Evolutionary conservation across 345 rosid species (phyloP), one percentile per base, ranked within the genome.

Genomic region (Eucalyptus polybractea): DNA sequence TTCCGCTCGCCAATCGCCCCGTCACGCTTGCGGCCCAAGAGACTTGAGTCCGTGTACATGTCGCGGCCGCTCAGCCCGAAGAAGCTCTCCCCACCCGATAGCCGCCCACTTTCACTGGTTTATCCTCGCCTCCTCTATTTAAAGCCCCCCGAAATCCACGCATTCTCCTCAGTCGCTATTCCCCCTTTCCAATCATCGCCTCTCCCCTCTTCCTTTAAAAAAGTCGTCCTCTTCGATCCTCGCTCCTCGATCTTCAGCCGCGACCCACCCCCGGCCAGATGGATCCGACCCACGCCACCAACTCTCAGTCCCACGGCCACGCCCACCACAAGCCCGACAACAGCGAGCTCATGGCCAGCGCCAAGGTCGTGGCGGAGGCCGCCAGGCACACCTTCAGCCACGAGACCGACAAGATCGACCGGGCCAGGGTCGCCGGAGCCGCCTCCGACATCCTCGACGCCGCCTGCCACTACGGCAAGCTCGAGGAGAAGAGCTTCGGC

Each of bases 301-400:
- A 44, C 47, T 76, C 83, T 10, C 83, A 37, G 4, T n/a, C 87
- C 5, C 62, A 86, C 13, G 87, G 53, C 37, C 62, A 86, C 54
- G 87, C 33, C 87, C 87, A 86, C 53, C 14, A 5, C 5, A 40
- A 60, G 27, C 31, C 88, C 69, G 21, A 37, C 16, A 81, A 92
- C 88, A 81, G 94, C 44, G 99, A 96, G 92, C 95, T 96, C 58
- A 58, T 94, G 89, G 87, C 95, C 3, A 96, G 97, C 80, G 95
- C 98, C 67, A 96, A 96, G 93, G 40, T 91, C 81, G 94, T 96
- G 87, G 96, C 99, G 5, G 95, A 85, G 72, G 97, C 97, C 8
- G 96, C 95, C 62, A 91, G 93, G 85, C 67, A 94, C 87, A 81
- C 96, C 2, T 67, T 96, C 80, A 50, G 86, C 92, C 87, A 90